Evolutionary conservation across 169 alveolate species (phyloP).

Genomic region (Babesia bovis): DNA sequence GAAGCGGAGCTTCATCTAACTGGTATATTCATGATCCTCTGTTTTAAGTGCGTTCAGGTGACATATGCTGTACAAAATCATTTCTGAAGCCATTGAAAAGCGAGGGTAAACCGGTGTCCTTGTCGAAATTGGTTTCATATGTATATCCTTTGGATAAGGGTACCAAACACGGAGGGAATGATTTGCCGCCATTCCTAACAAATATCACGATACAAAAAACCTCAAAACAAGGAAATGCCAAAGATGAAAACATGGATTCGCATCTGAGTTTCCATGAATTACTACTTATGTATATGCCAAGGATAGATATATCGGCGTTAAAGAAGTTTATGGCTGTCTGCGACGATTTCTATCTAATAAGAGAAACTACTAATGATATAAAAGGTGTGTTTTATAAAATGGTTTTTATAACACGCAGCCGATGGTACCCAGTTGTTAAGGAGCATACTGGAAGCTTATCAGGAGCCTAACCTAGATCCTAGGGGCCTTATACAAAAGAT

Average conservation of each 20-base stretch:
- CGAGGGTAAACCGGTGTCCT: constrained; percentile 52
- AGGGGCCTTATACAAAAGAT: constrained; percentile 17
- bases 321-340: constrained; percentile 33
- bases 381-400: neutral
- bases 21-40: neutral
- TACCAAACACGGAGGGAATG: neutral
- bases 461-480: constrained; percentile 29
- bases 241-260: neutral
- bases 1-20: constrained; percentile 28
- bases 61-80: constrained; percentile 8
- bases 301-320: constrained; percentile 22
- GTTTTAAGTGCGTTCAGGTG: neutral
- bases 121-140: constrained; percentile 43
- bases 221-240: neutral
- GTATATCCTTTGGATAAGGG: constrained; percentile 54
- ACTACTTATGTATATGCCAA: constrained; percentile 49
- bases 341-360: constrained; percentile 1
- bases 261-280: constrained; percentile 51
- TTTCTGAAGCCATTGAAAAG: constrained; percentile 34
- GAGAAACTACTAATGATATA: neutral
- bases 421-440: constrained; percentile 12
- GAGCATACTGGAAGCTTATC: constrained; percentile 30
- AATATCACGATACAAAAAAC: neutral
- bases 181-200: constrained; percentile 33
- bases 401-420: neutral